phyloP scores from a whole-genome alignment of 768 basidiomycete genomes.

The Mycena floridula region DNA sequence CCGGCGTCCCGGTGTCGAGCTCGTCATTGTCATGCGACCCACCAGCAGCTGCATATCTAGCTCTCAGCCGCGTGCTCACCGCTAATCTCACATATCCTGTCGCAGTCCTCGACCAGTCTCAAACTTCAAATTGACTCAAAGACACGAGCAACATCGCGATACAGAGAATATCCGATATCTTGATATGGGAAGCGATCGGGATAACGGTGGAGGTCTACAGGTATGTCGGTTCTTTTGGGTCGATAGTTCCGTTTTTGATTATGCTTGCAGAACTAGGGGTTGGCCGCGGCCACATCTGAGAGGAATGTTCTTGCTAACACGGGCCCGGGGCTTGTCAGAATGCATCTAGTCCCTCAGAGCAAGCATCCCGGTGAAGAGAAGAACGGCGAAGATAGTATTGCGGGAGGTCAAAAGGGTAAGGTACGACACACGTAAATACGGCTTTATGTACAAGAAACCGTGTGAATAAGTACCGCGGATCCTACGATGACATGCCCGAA shows the following conservation, averaged over 20 bases:
- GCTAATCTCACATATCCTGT: constrained; percentile 57
- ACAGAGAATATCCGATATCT: constrained; percentile 30
- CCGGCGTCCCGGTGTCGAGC: constrained; percentile 39
- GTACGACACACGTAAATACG: too few relatives aligned
- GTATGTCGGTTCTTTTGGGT: constrained; percentile 12
- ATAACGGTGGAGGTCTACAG: constrained; percentile 9
- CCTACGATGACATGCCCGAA: too few relatives aligned
- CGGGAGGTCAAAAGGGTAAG: too few relatives aligned
- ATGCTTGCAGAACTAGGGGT: too few relatives aligned
- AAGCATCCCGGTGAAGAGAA: too few relatives aligned
- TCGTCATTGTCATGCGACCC: constrained; percentile 49
- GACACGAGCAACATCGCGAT: constrained; percentile 42
- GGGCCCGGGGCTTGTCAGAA: constrained; percentile 59
- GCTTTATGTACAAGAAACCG: constrained; percentile 57
- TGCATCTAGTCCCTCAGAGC: too few relatives aligned
- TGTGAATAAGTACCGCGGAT: too few relatives aligned
- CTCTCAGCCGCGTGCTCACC: constrained; percentile 35
- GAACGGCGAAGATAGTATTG: too few relatives aligned
- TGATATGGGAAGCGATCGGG: constrained; percentile 27
- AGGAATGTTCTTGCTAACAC: constrained; percentile 58
- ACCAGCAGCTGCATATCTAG: constrained; percentile 35
- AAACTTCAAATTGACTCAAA: too few relatives aligned
- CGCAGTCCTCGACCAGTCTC: constrained; percentile 33
- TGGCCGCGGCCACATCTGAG: background rate
- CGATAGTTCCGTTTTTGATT: background rate